Base-by-base conservation (phyloP, 352 stramenopile genomes). In the Pythium coloratum region DNA sequence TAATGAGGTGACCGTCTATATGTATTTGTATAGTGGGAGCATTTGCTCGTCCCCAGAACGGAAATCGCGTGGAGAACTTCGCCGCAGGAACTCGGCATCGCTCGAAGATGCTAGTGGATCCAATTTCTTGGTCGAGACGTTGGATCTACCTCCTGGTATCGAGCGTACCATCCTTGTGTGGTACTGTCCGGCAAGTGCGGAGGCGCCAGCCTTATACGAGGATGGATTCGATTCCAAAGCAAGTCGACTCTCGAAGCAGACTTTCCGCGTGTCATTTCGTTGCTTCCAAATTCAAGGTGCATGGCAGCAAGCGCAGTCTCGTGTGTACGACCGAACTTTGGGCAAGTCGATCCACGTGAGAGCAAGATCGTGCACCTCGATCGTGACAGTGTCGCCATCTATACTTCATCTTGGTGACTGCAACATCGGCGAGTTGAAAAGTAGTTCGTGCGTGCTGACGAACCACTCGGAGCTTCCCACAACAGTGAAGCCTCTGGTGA, bases 121-220 rank as follows among this genome's bases (percentile, higher is more conserved):
- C 0, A 96, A 96, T 63, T 96, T 92, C 55, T 67, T 95, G 33
- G 88, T 96, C 28, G 89, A 96, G 72, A 95, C 82, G 7, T 81
- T 96, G 59, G 88, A 95, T 60, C 60, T 96, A n/a, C 76, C 87
- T 20, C 89, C 89, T 62, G 89, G 89, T 30, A 80, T 93, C 10
- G 89, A 96, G 66, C 82, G 89, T 18, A 96, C 86, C n/a, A 94
- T 96, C 62, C 75, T 95, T 28, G 83, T 96, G 58, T 96, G 87
- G 89, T 96, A 96, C 64, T 83, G 78, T 44, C 88, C 87, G 0
- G 58, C 69, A 70, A 67, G 67, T 71, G 40, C 51, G 2, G 64
- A 72, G 24, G 50, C 54, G 28, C 34, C 46, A 4, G 42, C 60
- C 20, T 75, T 83, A 33, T 80, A 70, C 32, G 60, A 80, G 42